Evolutionary conservation across 2,329 filamentous ascomycete genomes (phyloP).

Genomic region (Pestalotiopsis sp.): DNA sequence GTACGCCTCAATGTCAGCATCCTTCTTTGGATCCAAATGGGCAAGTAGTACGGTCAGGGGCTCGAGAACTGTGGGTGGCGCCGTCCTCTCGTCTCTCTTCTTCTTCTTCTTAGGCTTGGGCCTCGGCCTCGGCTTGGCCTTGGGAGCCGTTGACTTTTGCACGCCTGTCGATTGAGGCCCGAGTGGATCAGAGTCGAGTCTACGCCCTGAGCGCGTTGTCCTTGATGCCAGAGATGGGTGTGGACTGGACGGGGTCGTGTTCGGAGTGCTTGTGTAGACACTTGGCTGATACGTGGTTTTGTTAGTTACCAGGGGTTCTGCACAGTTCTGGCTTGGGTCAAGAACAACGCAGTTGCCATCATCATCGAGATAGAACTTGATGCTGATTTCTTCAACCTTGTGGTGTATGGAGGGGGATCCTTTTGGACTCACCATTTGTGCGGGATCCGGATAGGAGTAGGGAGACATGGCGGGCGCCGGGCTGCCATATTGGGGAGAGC

Average conservation of each 20-base stretch:
- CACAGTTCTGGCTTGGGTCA: neutral
- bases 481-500: conserved; percentile 7
- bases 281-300: neutral
- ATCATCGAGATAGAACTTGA: neutral
- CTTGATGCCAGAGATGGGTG: conserved; percentile 25
- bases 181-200: conserved; percentile 28
- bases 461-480: neutral
- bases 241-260: conserved; percentile 53
- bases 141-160: conserved; percentile 39
- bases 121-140: conserved; percentile 43
- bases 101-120: conserved; percentile 30
- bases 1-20: conserved; percentile 80
- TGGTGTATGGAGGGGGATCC: neutral
- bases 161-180: conserved; percentile 32
- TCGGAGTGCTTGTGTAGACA: conserved; percentile 48
- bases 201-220: conserved; percentile 39
- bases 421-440: conserved; percentile 1
- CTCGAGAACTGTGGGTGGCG: conserved; percentile 57
- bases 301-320: neutral
- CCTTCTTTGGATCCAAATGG: conserved; percentile 60
- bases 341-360: neutral
- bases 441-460: conserved; percentile 6
- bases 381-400: neutral
- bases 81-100: conserved; percentile 40
- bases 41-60: conserved; percentile 74